Evolutionary conservation across 1,284 basidiomycete genomes (phyloP).

Genomic region (Coniophora puteana): DNA sequence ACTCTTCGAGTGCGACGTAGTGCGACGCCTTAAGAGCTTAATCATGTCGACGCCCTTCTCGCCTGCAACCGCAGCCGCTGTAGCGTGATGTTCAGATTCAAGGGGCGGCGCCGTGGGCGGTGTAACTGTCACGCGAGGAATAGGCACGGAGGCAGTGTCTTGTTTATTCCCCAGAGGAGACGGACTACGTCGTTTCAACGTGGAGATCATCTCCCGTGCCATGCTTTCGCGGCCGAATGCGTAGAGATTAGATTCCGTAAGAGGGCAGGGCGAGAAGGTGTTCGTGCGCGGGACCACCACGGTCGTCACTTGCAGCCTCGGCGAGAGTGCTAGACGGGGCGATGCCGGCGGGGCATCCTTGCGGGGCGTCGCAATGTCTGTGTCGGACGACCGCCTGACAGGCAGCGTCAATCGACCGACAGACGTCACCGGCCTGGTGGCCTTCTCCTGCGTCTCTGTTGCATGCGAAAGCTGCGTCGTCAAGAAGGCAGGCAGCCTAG

Average conservation of each 20-base stretch:
- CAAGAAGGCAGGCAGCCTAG: conserved; percentile 45
- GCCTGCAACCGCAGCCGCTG: conserved; percentile 6
- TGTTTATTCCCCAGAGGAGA: too few relatives aligned
- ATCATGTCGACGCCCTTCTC: conserved; percentile 11
- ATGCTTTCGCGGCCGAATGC: conserved; percentile 49
- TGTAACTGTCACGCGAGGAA: too few relatives aligned
- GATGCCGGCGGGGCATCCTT: conserved; percentile 23
- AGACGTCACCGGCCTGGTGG: conserved; percentile 33
- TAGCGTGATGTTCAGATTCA: conserved; percentile 14
- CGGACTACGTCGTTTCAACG: conserved; percentile 52
- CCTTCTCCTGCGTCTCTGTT: too few relatives aligned
- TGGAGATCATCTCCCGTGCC: conserved; percentile 60
- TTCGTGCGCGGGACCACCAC: conserved; percentile 44
- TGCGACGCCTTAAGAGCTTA: too few relatives aligned
- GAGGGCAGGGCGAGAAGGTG: conserved; percentile 38
- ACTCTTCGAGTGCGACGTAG: too few relatives aligned
- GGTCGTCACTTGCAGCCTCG: conserved; percentile 46
- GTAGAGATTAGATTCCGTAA: conserved; percentile 51
- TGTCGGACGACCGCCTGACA: conserved; percentile 18
- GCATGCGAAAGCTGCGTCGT: too few relatives aligned
- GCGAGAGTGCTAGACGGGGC: conserved; percentile 33
- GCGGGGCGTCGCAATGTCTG: conserved; percentile 5
- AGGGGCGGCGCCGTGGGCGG: too few relatives aligned
- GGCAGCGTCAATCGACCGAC: conserved; percentile 51
- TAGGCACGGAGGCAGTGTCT: too few relatives aligned